Conservation (phyloP, 2,329 filamentous ascomycete genomes). For the Penicillium aurantiogriseum region DNA sequence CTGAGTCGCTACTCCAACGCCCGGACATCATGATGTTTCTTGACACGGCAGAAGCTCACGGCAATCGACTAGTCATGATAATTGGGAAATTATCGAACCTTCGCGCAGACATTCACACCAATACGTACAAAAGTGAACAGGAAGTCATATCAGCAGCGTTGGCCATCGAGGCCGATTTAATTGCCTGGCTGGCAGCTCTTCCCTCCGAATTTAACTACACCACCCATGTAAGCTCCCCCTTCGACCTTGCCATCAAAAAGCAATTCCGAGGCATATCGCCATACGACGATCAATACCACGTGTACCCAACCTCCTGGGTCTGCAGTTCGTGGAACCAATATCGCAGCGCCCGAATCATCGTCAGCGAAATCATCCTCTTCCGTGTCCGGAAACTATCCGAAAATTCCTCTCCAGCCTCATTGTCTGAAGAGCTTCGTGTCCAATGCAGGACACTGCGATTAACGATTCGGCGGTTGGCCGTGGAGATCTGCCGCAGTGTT, state of each 20-base stretch:
- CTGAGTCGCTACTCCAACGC: slow-evolving; percentile 34
- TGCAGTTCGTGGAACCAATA: slow-evolving; percentile 60
- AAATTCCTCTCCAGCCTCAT: slow-evolving; percentile 17
- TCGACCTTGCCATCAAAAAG: slow-evolving; percentile 38
- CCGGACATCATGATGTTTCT: slow-evolving; percentile 31
- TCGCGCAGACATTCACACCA: slow-evolving; percentile 32
- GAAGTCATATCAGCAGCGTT: slow-evolving; percentile 35
- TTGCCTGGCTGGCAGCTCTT: slow-evolving; percentile 32
- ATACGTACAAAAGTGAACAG: slow-evolving; percentile 24
- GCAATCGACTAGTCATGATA: slow-evolving; percentile 31
- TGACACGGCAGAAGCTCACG: slow-evolving; percentile 29
- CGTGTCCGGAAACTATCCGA: slow-evolving; percentile 29
- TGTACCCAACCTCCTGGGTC: slow-evolving; percentile 55
- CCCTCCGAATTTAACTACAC: slow-evolving; percentile 31
- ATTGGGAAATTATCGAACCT: slow-evolving; percentile 34
- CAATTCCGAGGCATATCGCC: slow-evolving; percentile 25
- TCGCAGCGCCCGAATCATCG: slow-evolving; percentile 57
- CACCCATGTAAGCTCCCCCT: slow-evolving; percentile 22
- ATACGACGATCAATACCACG: slow-evolving; percentile 56
- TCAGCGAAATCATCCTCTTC: slow-evolving; percentile 50
- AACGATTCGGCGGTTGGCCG: slow-evolving; percentile 29
- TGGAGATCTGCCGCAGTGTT: slow-evolving; percentile 40
- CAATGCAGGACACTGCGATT: slow-evolving; percentile 32
- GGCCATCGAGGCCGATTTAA: slow-evolving; percentile 35
- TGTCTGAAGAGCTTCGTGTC: slow-evolving; percentile 31